Conservation (phyloP, 768 basidiomycete species). For the Termitomyces sp. region DNA sequence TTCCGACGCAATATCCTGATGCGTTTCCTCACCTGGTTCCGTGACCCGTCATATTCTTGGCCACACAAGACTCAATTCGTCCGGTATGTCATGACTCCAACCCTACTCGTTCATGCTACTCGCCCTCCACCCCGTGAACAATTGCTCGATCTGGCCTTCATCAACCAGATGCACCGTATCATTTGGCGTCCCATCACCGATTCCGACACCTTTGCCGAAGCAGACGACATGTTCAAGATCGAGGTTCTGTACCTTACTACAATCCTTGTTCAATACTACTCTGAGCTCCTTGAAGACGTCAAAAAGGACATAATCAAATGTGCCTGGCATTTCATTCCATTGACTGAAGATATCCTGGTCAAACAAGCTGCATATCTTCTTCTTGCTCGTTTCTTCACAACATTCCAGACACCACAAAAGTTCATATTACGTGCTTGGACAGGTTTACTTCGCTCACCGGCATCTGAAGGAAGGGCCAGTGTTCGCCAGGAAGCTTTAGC, state of each 20-base stretch:
- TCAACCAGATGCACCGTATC: slow-evolving; percentile 61
- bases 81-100: slow-evolving; percentile 84
- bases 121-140: slow-evolving; percentile 46
- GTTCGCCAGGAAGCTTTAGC: slow-evolving; percentile 83
- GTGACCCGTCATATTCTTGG: slow-evolving; percentile 55
- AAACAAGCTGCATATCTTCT: slow-evolving; percentile 91
- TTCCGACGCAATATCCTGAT: slow-evolving; percentile 80
- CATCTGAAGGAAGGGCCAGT: slow-evolving; percentile 65
- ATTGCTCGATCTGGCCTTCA: slow-evolving; percentile 67
- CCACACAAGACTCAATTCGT: slow-evolving; percentile 75
- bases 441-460: slow-evolving; percentile 75
- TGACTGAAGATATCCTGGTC: slow-evolving; percentile 80
- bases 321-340: slow-evolving; percentile 81
- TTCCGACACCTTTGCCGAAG: slow-evolving; percentile 40
- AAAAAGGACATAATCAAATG: slow-evolving; percentile 92
- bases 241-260: slow-evolving; percentile 90
- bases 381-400: slow-evolving; percentile 86
- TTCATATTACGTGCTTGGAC: slow-evolving; percentile 90
- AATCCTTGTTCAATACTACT: slow-evolving; percentile 80
- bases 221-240: slow-evolving; percentile 84
- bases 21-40: slow-evolving; percentile 85
- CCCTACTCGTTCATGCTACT: slow-evolving; percentile 70
- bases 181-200: slow-evolving; percentile 82
- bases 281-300: slow-evolving; percentile 70
- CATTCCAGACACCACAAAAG: slow-evolving; percentile 84